These are phyloP conservation scores for Colletotrichum salicis DNA, from an alignment of 2,329 filamentous ascomycete species.

Conservation along the genomic window DNA sequence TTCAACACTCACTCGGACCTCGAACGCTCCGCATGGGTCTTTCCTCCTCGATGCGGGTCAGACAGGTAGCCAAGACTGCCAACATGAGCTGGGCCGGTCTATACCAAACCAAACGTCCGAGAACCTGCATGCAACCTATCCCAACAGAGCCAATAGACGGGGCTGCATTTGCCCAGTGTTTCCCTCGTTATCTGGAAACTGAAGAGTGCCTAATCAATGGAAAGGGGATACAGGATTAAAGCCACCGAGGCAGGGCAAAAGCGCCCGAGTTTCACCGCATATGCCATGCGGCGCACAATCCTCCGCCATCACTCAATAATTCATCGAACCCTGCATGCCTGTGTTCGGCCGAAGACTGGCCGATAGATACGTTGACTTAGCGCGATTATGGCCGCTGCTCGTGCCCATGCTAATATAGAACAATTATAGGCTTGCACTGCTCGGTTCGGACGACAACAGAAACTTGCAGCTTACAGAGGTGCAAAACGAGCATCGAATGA, in stretches of 20 bases:
- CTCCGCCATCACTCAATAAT: conserved; percentile 29
- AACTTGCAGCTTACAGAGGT: background rate
- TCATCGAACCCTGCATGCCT: conserved; percentile 23
- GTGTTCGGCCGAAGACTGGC: conserved; percentile 19
- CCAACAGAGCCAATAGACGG: background rate
- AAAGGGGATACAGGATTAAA: background rate
- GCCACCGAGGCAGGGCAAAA: conserved; percentile 1
- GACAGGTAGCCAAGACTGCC: conserved; percentile 10
- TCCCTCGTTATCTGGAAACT: background rate
- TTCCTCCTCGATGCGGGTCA: background rate
- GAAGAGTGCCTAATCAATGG: background rate
- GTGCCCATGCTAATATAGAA: background rate
- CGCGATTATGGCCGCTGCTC: background rate
- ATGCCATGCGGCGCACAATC: conserved; percentile 32
- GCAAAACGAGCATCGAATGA: background rate
- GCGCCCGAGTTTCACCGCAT: conserved; percentile 23
- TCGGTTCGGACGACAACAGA: no score
- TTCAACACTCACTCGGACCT: background rate
- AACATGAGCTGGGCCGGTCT: conserved; percentile 5
- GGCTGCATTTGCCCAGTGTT: background rate
- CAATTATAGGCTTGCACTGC: background rate
- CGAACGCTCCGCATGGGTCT: background rate
- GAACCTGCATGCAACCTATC: conserved; percentile 8
- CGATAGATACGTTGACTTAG: background rate
- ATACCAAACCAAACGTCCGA: background rate